Conservation (phyloP, 2,329 filamentous ascomycete species). For the Leptographium flavum region DNA sequence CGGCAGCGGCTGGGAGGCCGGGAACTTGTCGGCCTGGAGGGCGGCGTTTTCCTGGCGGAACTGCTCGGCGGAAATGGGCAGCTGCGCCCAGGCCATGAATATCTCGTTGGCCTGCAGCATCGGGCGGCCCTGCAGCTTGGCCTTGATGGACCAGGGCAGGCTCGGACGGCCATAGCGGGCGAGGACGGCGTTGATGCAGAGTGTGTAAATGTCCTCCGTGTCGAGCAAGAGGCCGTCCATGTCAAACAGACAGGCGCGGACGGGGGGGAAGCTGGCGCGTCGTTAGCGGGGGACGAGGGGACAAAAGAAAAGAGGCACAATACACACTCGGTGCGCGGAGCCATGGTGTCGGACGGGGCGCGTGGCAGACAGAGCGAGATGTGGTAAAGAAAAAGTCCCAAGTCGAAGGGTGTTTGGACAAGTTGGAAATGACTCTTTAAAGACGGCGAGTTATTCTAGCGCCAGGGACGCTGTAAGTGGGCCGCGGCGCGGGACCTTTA, state of each 20-base stretch:
- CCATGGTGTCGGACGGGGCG: background rate
- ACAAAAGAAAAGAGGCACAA: background rate
- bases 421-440: too few relatives aligned
- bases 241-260: conserved; percentile 91
- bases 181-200: conserved; percentile 71
- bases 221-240: conserved; percentile 96
- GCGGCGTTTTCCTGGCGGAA: conserved; percentile 44
- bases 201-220: conserved; percentile 80
- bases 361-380: too few relatives aligned
- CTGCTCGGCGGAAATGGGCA: conserved; percentile 60
- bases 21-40: conserved; percentile 61
- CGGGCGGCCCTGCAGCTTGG: conserved; percentile 55
- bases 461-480: too few relatives aligned
- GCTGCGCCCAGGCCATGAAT: conserved; percentile 66
- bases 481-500: too few relatives aligned
- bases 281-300: conserved; percentile 2
- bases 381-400: too few relatives aligned
- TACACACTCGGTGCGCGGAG: background rate
- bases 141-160: conserved; percentile 91
- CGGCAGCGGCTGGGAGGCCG: conserved; percentile 58
- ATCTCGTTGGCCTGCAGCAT: conserved; percentile 37
- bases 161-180: conserved; percentile 55
- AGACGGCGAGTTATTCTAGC: too few relatives aligned
- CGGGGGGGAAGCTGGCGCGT: conserved; percentile 49
- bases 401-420: too few relatives aligned